Conservation (phyloP, 805 yeast species). For the Ogataea neopini region DNA sequence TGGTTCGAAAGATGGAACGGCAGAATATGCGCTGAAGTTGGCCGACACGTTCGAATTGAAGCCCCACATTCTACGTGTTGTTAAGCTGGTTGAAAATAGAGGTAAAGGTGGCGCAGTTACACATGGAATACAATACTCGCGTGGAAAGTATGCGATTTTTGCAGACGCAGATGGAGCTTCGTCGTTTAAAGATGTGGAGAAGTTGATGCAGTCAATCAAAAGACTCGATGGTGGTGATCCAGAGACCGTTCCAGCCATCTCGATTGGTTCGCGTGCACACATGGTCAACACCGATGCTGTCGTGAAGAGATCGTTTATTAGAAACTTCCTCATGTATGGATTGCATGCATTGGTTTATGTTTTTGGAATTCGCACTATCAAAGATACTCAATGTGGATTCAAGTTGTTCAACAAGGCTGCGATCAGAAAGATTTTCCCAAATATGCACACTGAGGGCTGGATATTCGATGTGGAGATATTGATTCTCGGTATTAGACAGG, state of each 20-base stretch:
- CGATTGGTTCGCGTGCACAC: slow-evolving; percentile 94
- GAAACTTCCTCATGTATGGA: slow-evolving; percentile 92
- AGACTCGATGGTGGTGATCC: slow-evolving; percentile 25
- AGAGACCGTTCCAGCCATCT: slow-evolving; percentile 52
- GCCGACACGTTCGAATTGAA: slow-evolving; percentile 47
- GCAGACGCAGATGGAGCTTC: slow-evolving; percentile 99
- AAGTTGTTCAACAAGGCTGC: slow-evolving; percentile 82
- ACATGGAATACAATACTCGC: slow-evolving; percentile 77
- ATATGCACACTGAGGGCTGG: slow-evolving; percentile 97
- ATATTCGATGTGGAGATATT: slow-evolving; percentile 94
- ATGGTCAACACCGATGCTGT: slow-evolving; percentile 96
- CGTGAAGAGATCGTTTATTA: slow-evolving; percentile 83
- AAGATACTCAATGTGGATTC: slow-evolving; percentile 98
- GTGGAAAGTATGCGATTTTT: slow-evolving; percentile 76
- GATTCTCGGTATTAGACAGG: slow-evolving; percentile 72
- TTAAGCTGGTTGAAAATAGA: slow-evolving; percentile 71
- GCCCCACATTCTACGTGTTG: slow-evolving; percentile 67
- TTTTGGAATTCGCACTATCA: slow-evolving; percentile 83
- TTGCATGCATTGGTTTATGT: slow-evolving; percentile 82
- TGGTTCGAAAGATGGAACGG: slow-evolving; percentile 83
- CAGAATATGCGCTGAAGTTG: slow-evolving; percentile 66
- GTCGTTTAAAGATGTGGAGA: slow-evolving; percentile 64
- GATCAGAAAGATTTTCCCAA: slow-evolving; percentile 69
- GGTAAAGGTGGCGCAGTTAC: slow-evolving; percentile 98
- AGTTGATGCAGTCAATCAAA: slow-evolving; percentile 47